These are phyloP conservation scores for Carnegiea gigantea DNA, from an alignment of 179 eudicot species.

Conservation along the genomic window DNA sequence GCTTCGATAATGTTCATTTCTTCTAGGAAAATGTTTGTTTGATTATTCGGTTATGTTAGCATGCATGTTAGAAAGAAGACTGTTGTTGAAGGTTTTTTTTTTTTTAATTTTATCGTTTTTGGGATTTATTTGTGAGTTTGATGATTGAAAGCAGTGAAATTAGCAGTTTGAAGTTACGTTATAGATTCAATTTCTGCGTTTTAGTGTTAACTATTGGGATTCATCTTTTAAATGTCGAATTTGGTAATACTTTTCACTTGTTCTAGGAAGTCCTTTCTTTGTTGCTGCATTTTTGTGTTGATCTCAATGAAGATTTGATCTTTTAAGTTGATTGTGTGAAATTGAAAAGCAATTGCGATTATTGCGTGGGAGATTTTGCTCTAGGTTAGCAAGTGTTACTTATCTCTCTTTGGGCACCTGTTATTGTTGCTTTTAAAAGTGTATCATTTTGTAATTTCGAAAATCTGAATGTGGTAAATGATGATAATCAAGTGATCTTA, in stretches of 20 bases:
- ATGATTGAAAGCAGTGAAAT: not conserved
- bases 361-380: no score
- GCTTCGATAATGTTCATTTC: not conserved
- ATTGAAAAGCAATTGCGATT: no score
- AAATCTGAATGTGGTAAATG: no score
- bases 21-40: not conserved
- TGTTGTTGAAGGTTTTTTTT: not conserved
- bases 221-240: not conserved
- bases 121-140: not conserved
- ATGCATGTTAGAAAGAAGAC: not conserved
- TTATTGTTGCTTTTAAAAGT: no score
- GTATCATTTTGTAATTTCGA: no score
- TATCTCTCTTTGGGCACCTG: no score
- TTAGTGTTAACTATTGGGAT: not conserved
- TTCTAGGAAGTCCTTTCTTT: no score
- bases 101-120: not conserved
- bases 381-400: no score
- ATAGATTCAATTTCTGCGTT: not conserved
- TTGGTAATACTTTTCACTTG: not conserved
- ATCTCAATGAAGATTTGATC: not conserved
- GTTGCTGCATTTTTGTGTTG: not conserved
- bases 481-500: no score
- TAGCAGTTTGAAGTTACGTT: not conserved
- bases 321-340: no score
- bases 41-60: not conserved